Evolutionary conservation across 148 eudicot species (phyloP).

Genomic region (Salicornia ramosissima): DNA sequence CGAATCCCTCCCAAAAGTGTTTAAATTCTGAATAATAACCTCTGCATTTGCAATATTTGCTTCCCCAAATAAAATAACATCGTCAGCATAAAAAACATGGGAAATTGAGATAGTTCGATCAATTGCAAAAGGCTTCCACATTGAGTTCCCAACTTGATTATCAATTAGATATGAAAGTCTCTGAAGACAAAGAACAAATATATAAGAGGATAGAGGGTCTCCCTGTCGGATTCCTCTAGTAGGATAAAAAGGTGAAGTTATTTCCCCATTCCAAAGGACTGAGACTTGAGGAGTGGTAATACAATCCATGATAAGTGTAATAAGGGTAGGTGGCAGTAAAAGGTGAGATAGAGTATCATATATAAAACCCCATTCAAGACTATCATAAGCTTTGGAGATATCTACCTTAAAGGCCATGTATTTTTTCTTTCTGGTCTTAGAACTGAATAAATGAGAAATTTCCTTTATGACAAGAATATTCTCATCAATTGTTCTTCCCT

Average conservation of each 20-base stretch:
- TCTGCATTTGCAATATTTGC: no score
- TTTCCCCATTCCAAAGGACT: neutral
- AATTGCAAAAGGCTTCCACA: neutral
- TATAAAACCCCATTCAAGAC: neutral
- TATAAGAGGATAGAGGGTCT: constrained; percentile 2
- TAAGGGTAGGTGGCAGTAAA: neutral
- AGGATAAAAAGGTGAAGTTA: neutral
- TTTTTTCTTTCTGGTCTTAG: no score
- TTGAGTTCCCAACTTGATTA: fast-evolving
- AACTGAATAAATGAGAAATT: no score
- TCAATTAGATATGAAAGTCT: neutral
- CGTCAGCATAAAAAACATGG: neutral
- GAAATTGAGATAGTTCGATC: neutral
- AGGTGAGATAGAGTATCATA: neutral
- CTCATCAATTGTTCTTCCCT: no score
- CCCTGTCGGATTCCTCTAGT: neutral
- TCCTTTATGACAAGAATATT: no score
- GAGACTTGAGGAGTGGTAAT: neutral
- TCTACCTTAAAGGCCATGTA: no score
- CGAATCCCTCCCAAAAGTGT: neutral
- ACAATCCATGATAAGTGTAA: neutral
- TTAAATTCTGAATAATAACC: no score
- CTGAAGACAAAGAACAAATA: neutral
- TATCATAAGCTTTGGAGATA: neutral
- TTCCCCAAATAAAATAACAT: neutral